Conservation (phyloP, 345 rosid genomes). For the Lepidium aucheri region DNA sequence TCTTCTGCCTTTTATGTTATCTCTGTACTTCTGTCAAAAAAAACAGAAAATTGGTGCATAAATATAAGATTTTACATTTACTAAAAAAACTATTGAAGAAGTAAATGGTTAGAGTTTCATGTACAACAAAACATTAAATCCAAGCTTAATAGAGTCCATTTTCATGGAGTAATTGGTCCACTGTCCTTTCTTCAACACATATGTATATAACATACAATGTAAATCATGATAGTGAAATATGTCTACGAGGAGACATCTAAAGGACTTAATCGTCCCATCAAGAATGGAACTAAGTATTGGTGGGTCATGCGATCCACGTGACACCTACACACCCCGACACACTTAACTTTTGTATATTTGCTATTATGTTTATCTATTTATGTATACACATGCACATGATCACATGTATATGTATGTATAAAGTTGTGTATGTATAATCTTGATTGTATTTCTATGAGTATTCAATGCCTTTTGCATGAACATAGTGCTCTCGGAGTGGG, state of each 20-base stretch:
- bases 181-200: constrained; percentile 3
- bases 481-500: constrained; percentile 30
- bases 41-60: too few relatives aligned
- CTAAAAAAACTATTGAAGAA: too few relatives aligned
- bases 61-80: too few relatives aligned
- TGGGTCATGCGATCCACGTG: constrained; percentile 33
- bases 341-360: constrained; percentile 23
- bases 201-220: neutral
- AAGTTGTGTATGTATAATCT: neutral
- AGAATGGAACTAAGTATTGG: constrained; percentile 25
- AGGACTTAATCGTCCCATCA: constrained; percentile 16
- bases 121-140: constrained; percentile 1
- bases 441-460: neutral
- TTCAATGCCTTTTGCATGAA: constrained; percentile 19
- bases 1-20: too few relatives aligned
- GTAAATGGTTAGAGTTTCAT: constrained; percentile 17
- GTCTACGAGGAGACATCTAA: constrained; percentile 17
- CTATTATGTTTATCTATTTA: constrained; percentile 14
- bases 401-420: neutral
- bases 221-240: constrained; percentile 5
- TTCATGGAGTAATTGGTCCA: constrained; percentile 17
- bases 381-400: constrained; percentile 24
- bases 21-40: too few relatives aligned
- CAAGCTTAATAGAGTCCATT: constrained; percentile 12
- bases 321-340: constrained; percentile 25